These are phyloP conservation scores for Senna siamea DNA, from an alignment of 306 rosid genomes.

Conservation along the genomic window DNA sequence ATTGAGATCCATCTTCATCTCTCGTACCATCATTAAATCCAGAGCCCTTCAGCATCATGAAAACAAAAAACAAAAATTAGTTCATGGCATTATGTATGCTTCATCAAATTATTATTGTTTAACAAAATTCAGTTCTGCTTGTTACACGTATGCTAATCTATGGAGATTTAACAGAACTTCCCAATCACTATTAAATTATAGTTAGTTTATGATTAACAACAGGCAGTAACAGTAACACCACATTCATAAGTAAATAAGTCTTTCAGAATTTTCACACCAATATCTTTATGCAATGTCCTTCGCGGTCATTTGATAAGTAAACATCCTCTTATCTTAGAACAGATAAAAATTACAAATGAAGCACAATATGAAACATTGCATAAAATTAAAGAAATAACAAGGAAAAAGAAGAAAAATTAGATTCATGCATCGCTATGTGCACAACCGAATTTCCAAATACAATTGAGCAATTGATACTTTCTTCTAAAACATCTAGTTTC, in stretches of 20 bases:
- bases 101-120: not conserved
- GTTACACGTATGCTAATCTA: too few relatives aligned
- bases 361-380: slow-evolving; percentile 22
- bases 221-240: slow-evolving; percentile 5
- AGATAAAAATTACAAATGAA: slow-evolving; percentile 32
- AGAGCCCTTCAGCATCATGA: slow-evolving; percentile 48
- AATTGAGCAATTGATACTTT: slow-evolving; percentile 29
- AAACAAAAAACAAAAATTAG: slow-evolving; percentile 33
- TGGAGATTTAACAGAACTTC: too few relatives aligned
- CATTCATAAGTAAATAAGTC: not conserved
- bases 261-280: not conserved
- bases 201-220: slow-evolving; percentile 6
- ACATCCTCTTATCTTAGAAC: not conserved
- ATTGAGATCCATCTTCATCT: slow-evolving; percentile 63
- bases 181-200: slow-evolving; percentile 7
- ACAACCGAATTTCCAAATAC: not conserved
- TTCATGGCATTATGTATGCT: slow-evolving; percentile 34
- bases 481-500: too few relatives aligned
- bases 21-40: slow-evolving; percentile 65
- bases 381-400: not conserved
- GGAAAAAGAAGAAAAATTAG: not conserved
- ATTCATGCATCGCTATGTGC: not conserved
- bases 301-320: not conserved
- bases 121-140: too few relatives aligned
- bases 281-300: not conserved